These are phyloP conservation scores for Aspergillus fructus DNA, from an alignment of 2,329 filamentous ascomycete species.

Conservation along the genomic window DNA sequence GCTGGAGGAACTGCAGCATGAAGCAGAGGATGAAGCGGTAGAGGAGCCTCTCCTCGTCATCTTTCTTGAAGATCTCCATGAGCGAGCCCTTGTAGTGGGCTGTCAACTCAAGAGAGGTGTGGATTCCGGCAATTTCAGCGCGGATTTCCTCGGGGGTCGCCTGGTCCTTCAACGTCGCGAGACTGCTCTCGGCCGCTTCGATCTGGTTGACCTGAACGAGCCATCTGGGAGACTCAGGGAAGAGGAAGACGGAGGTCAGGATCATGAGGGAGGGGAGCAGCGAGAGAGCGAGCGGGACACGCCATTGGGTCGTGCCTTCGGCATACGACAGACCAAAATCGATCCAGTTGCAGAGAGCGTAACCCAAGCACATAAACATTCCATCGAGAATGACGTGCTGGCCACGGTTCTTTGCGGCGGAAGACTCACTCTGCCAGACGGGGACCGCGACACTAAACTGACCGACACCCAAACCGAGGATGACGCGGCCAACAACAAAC, in stretches of 20 bases:
- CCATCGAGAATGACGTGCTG: slow-evolving; percentile 51
- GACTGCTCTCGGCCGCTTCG: slow-evolving; percentile 15
- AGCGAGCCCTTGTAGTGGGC: slow-evolving; percentile 13
- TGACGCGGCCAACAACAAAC: slow-evolving; percentile 48
- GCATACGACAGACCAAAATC: slow-evolving; percentile 48
- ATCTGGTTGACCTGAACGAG: slow-evolving; percentile 20
- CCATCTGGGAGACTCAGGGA: slow-evolving; percentile 51
- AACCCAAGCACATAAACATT: slow-evolving; percentile 41
- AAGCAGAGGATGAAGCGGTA: slow-evolving; percentile 19
- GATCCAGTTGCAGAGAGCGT: slow-evolving; percentile 41
- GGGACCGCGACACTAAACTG: slow-evolving; percentile 50
- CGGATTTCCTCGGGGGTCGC: slow-evolving; percentile 12
- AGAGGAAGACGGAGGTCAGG: slow-evolving; percentile 42
- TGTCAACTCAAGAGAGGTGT: slow-evolving; percentile 19
- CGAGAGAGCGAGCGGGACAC: slow-evolving; percentile 57
- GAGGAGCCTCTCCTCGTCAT: slow-evolving; percentile 21
- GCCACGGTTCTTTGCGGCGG: slow-evolving; percentile 48
- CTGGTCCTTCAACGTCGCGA: slow-evolving; percentile 17
- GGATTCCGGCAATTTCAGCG: slow-evolving; percentile 20
- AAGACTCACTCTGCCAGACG: slow-evolving; percentile 51
- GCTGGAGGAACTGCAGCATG: slow-evolving; percentile 45
- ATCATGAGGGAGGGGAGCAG: slow-evolving; percentile 54
- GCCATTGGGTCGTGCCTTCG: slow-evolving; percentile 49
- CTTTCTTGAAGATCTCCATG: slow-evolving; percentile 17
- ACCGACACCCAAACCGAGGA: slow-evolving; percentile 51